Percentiles rank a stretch among this genome's conserved stretches.
These are phyloP conservation scores for Zygosaccharomyces sapae DNA, from an alignment of 1,139 yeast genomes.

Conservation along the genomic window DNA sequence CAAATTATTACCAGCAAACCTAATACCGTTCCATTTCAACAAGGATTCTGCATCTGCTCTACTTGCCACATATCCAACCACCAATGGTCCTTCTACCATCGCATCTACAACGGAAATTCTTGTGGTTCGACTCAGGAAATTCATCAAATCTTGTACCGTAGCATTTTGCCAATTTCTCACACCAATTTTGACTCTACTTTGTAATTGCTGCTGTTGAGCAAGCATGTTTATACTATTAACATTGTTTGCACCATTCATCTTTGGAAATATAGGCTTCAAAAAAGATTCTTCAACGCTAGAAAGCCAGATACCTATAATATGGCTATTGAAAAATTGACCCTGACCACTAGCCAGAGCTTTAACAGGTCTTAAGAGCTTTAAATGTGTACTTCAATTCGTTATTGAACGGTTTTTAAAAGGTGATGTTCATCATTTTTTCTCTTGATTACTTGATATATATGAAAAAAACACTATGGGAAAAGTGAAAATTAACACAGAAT, in stretches of 20 bases:
- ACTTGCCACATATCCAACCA: conserved; percentile 56
- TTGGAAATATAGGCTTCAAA: background rate
- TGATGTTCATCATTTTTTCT: conserved; percentile 1
- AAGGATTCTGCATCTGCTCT: conserved; percentile 57
- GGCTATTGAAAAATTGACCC: background rate
- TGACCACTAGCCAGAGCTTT: conserved; percentile 1
- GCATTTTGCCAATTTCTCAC: conserved; percentile 83
- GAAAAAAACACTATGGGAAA: background rate
- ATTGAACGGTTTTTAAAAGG: background rate
- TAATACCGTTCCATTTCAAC: conserved; percentile 64
- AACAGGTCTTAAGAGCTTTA: conserved; percentile 4
- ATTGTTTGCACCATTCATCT: conserved; percentile 34
- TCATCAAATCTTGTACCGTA: conserved; percentile 59
- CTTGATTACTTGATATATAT: background rate
- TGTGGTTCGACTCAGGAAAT: conserved; percentile 67
- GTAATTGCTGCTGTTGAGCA: conserved; percentile 30
- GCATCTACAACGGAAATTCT: conserved; percentile 53
- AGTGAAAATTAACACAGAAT: background rate
- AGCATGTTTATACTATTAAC: conserved; percentile 27
- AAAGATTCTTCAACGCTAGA: background rate
- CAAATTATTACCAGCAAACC: conserved; percentile 73
- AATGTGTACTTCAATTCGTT: background rate
- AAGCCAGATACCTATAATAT: background rate
- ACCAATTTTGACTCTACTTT: conserved; percentile 28
- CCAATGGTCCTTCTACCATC: conserved; percentile 40